phyloP scores from a whole-genome alignment of 1,284 basidiomycete genomes.

The Anthracocystis setariae region DNA sequence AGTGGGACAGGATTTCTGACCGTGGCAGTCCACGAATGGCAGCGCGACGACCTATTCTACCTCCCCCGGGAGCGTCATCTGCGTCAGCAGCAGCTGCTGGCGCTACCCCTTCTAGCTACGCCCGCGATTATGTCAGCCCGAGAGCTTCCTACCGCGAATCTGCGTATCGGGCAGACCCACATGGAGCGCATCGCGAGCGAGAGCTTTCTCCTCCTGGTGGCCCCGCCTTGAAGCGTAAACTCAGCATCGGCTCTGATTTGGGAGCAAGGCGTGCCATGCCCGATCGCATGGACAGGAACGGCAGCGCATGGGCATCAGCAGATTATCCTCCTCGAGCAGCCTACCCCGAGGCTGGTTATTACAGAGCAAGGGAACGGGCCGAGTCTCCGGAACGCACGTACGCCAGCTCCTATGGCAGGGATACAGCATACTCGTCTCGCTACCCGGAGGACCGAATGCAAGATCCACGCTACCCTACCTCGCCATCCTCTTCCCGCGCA shows the following conservation, averaged over 20 bases:
- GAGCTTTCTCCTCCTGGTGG: constrained; percentile 28
- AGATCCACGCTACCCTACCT: constrained; percentile 33
- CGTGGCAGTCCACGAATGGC: constrained; percentile 35
- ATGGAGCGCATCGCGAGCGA: constrained; percentile 22
- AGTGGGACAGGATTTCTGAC: constrained; percentile 42
- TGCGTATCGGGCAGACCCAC: constrained; percentile 27
- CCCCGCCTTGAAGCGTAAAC: constrained; percentile 31
- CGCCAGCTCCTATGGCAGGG: constrained; percentile 25
- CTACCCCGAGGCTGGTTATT: constrained; percentile 28
- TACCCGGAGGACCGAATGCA: constrained; percentile 27
- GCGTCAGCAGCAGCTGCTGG: constrained; percentile 6
- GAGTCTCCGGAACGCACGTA: constrained; percentile 38
- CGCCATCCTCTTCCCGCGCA: constrained; percentile 29
- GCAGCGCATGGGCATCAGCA: constrained; percentile 15
- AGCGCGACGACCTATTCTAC: constrained; percentile 16
- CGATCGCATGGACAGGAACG: constrained; percentile 33
- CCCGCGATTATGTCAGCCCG: constrained; percentile 41
- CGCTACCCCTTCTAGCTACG: constrained; percentile 16
- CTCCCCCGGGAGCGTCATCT: constrained; percentile 6
- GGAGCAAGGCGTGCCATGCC: constrained; percentile 14
- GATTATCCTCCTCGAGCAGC: constrained; percentile 24
- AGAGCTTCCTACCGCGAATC: constrained; percentile 26
- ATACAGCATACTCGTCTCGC: constrained; percentile 30
- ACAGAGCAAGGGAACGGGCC: constrained; percentile 24
- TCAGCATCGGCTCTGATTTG: constrained; percentile 35